Evolutionary conservation across 495 filamentous ascomycete genomes (phyloP).

Genomic region (Talaromyces proteolyticus): DNA sequence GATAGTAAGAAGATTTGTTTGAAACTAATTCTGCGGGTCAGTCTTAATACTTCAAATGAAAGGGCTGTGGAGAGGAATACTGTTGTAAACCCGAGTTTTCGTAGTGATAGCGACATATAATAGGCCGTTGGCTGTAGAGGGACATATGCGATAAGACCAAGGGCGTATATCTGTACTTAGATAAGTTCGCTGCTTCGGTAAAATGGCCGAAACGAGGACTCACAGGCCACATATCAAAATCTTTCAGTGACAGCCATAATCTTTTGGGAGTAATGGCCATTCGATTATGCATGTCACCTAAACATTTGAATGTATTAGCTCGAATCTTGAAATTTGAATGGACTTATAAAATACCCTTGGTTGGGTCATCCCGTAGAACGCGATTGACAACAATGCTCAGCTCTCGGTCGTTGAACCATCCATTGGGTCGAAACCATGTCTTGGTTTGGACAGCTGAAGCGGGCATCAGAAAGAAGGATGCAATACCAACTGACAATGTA

Average conservation of each 20-base stretch:
- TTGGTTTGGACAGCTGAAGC: constrained; percentile 55
- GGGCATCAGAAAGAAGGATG: constrained; percentile 53
- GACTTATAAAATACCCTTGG: constrained; percentile 43
- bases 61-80: constrained; percentile 24
- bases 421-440: constrained; percentile 52
- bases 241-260: constrained; percentile 44
- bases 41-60: too few relatives aligned
- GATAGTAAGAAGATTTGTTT: constrained; percentile 55
- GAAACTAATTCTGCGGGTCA: constrained; percentile 34
- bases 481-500: constrained; percentile 50
- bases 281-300: constrained; percentile 15
- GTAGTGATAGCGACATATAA: constrained; percentile 52
- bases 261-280: constrained; percentile 44
- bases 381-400: constrained; percentile 61
- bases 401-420: constrained; percentile 59
- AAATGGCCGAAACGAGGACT: neutral
- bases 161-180: constrained; percentile 7
- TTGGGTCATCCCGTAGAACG: constrained; percentile 58
- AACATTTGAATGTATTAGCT: neutral
- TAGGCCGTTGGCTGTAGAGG: constrained; percentile 2
- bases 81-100: constrained; percentile 49
- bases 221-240: constrained; percentile 55
- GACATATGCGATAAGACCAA: constrained; percentile 7
- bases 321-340: constrained; percentile 2
- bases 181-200: too few relatives aligned